phyloP scores from a whole-genome alignment of 192 early-diverging fungal species.

The Linnemannia exigua region DNA sequence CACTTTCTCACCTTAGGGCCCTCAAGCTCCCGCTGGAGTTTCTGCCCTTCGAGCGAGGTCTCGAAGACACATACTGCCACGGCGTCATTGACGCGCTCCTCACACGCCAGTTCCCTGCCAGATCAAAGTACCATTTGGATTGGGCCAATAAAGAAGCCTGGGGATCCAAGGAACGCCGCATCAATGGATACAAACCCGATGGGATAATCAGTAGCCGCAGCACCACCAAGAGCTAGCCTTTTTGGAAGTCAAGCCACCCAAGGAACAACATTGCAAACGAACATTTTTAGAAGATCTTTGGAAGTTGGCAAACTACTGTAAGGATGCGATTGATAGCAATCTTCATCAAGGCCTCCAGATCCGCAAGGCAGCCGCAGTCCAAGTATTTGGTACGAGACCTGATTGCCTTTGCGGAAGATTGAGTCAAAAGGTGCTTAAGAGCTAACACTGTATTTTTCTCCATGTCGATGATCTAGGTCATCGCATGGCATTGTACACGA shows the following conservation, averaged over 20 bases:
- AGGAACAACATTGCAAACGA: not conserved
- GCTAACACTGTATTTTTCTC: not conserved
- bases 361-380: too few relatives aligned
- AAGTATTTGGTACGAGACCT: constrained; percentile 20
- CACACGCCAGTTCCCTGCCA: constrained; percentile 17
- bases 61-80: constrained; percentile 35
- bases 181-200: constrained; percentile 23
- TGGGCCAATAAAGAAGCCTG: constrained; percentile 22
- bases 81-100: constrained; percentile 20
- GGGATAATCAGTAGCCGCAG: constrained; percentile 13
- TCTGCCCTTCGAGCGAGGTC: constrained; percentile 1
- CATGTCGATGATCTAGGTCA: constrained; percentile 3
- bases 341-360: too few relatives aligned
- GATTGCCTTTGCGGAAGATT: not conserved
- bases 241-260: constrained; percentile 29
- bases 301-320: constrained; percentile 16
- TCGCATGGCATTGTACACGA: constrained; percentile 19
- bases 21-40: constrained; percentile 14
- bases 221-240: constrained; percentile 5
- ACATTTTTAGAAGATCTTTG: constrained; percentile 10
- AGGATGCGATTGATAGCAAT: constrained; percentile 17
- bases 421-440: not conserved
- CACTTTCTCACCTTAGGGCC: not conserved
- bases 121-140: constrained; percentile 12
- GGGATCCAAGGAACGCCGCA: constrained; percentile 20